Base-by-base conservation (phyloP, 805 yeast genomes). In the Geotrichum ghanense region DNA sequence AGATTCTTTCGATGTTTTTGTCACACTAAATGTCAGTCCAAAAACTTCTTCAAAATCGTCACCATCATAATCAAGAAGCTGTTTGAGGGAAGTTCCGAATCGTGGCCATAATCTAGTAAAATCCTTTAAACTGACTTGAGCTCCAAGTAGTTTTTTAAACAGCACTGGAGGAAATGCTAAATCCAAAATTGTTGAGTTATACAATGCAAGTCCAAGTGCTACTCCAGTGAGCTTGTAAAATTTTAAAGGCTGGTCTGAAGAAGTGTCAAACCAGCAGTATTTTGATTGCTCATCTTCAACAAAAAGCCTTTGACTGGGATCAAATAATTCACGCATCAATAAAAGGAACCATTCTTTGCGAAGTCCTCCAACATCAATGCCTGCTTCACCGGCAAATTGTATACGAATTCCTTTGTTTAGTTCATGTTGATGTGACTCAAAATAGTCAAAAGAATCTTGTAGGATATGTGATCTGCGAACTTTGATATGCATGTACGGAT, bases 281-380 rank as follows among this genome's bases (percentile, higher is more conserved):
- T 77, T 71, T 7, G 94, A 83, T 50, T 80, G 87, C 19, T 79
- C 83, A 40, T 79, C 75, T 53, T 76, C 75, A 6, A 66, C 58
- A 50, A 92, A 80, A 61, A 88, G 70, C 0, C 86, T 87, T 25
- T 78, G 75, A 42, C 69, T 67, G 1, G 88, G 83, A 56, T 74
- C 75, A 58, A 89, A 83, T 1, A 90, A 61, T 22, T 81, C 81
- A 48, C 75, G 75, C 1, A 84, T 79, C 35, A 92, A 66, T 35
- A 89, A 64, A 43, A 78, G 68, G 62, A 92, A 89, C 98, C 98
- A 90, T 58, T 90, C 98, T 58, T 88, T 89, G 56, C 82, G 78
- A 49, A 90, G 70, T 0, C 98, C 98, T 1, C 98, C 97, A 0
- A 88, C 97, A 66, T 90, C 98, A 20, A 90, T 75, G 0, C 97